phyloP scores from a whole-genome alignment of 495 filamentous ascomycete species.

The Penicillium lividum region DNA sequence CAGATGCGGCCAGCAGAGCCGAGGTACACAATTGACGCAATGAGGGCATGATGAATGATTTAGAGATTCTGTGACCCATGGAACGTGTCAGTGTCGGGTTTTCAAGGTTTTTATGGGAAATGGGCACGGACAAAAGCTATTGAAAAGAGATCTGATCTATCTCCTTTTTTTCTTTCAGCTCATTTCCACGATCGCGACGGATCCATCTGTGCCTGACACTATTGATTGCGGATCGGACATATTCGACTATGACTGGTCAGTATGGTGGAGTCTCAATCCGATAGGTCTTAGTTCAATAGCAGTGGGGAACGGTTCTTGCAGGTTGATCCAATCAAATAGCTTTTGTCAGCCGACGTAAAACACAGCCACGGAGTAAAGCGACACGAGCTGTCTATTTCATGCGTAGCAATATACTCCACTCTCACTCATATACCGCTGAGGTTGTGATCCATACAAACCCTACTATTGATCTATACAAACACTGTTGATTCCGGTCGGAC shows the following conservation, averaged over 20 bases:
- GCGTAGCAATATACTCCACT: no score
- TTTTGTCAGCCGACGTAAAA: background rate
- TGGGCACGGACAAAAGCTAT: background rate
- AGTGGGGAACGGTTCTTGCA: background rate
- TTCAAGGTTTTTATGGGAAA: slow-evolving; percentile 7
- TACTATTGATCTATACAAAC: no score
- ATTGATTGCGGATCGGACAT: slow-evolving; percentile 21
- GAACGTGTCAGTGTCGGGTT: background rate
- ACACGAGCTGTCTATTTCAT: background rate
- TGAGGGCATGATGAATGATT: slow-evolving; percentile 16
- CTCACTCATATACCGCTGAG: no score
- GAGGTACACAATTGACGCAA: slow-evolving; percentile 17
- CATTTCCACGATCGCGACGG: slow-evolving; percentile 17
- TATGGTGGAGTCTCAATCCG: slow-evolving; percentile 3
- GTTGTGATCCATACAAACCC: no score
- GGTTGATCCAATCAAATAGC: background rate
- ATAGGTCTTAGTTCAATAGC: slow-evolving; percentile 9
- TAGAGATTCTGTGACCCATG: background rate
- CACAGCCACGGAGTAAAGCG: background rate
- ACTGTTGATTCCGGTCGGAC: no score
- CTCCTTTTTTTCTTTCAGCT: slow-evolving; percentile 8
- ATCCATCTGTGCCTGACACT: slow-evolving; percentile 24
- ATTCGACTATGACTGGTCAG: slow-evolving; percentile 17
- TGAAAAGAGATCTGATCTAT: slow-evolving; percentile 4
- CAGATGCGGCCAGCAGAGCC: slow-evolving; percentile 19